Evolutionary conservation across 257 asterid species (phyloP).

Genomic region (Gentiana dahurica): DNA sequence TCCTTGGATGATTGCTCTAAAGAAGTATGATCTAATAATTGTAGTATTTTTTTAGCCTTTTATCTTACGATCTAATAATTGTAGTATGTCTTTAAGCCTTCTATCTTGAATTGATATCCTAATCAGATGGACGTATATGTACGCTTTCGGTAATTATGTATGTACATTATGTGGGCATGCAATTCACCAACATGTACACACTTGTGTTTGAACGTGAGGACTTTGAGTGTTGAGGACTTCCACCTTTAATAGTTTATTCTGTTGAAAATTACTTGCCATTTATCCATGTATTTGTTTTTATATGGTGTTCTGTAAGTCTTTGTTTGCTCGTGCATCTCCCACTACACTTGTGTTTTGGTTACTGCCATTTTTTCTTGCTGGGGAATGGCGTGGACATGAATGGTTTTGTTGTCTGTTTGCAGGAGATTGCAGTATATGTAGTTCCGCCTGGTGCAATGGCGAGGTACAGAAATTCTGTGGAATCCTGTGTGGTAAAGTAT

Average conservation of each 20-base stretch:
- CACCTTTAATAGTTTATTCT: no score
- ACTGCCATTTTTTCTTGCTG: neutral
- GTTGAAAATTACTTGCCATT: neutral
- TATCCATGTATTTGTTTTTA: no score
- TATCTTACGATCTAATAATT: neutral
- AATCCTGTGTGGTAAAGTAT: conserved; percentile 34
- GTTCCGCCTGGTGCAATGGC: conserved; percentile 60
- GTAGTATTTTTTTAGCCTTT: neutral
- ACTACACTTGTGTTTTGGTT: no score
- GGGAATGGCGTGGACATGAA: neutral
- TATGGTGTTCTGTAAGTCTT: no score
- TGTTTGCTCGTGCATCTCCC: no score
- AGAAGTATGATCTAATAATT: conserved; percentile 40
- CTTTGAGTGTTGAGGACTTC: no score
- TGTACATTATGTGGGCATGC: conserved; percentile 22
- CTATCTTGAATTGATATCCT: no score
- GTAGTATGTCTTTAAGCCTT: conserved; percentile 7
- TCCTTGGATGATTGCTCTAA: conserved; percentile 54
- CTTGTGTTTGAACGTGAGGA: neutral
- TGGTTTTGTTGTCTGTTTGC: conserved; percentile 14
- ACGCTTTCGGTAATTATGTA: conserved; percentile 19
- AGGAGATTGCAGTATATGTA: conserved; percentile 75
- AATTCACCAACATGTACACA: conserved; percentile 8
- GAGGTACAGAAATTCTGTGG: conserved; percentile 57
- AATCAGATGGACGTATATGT: no score